Evolutionary conservation across 805 yeast species (phyloP), one percentile per base, ranked within the genome.

Genomic region (Wickerhamomyces silvicola): DNA sequence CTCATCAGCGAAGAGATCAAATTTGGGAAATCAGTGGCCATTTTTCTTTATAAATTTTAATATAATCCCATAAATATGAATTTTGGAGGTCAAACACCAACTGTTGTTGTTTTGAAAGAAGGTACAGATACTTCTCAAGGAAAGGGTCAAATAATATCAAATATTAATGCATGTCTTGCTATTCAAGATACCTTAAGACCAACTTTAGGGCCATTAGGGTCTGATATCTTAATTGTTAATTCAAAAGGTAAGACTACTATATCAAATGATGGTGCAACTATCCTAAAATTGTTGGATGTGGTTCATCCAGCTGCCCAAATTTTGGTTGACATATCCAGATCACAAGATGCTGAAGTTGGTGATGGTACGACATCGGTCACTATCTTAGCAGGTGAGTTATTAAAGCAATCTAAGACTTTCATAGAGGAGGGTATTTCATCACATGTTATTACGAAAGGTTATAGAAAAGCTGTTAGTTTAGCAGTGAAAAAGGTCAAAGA

Each of bases 291-390:
- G 36, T 64, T 92, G 45, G 98, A 92, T 53, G 94, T 92, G 35
- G 96, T 92, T 17, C 98, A 92, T 52, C 98, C 99, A 8, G 98
- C 99, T 9, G 98, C 98, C 10, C 87, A 86, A 58, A 88, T 90
- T 38, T 66, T 90, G 45, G 98, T 90, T 33, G 95, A 90, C 56
- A 83, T 90, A 36, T 83, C 96, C 12, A 81, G 94, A 56, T 87
- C 95, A 3, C 98, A 90, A 64, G 98, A 90, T 57, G 95, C 94
- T 38, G 97, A 90, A 59, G 95, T 92, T 43, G 98, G 98, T 38
- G 98, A 90, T 62, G 98, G 98, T 45, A 90, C 98, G 27, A 90
- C 98, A 2, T 81, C 95, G 18, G 98, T 90, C 14, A 84, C 97
- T 0, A 80, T 90, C 20, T 60, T 92, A 36, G 96, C 97, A 3